Base-by-base conservation (phyloP, 345 rosid genomes). In the Pistacia vera region DNA sequence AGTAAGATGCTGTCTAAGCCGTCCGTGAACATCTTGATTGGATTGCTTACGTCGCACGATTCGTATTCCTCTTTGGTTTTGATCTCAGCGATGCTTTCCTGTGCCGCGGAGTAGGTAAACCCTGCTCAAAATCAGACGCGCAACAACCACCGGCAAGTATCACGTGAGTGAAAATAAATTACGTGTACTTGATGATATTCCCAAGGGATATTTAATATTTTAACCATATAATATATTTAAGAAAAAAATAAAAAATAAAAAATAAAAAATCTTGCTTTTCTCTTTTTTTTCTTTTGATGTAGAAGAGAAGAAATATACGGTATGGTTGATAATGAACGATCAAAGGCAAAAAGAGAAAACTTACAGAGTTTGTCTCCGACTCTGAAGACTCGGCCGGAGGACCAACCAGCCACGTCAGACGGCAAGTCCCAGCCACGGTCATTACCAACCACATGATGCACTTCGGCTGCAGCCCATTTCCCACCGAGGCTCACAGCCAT, bases 391-490 rank as follows among this genome's bases (percentile, higher is more conserved):
- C 81, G 86, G 16, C 80, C 84, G 70, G 83, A 74, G 66, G 88
- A 77, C 96, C 93, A 89, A 22, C 86, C 75, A 8, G 81, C 83
- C 20, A 86, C 57, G 58, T 83, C 85, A 33, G 78, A 60, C 4
- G 76, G 72, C 4, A 85, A 62, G 51, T 85, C 92, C 96, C 96
- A 91, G 8, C 96, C 96, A 5, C 89, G 89, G 52, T 91, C 93
- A 10, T 85, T 90, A 25, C 93, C 93, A 58, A 88, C 91, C 46
- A 89, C 86, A 58, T 91, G 93, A 79, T 89, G 89, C 70, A 83
- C 82, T 75, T 87, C 86, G 46, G 85, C 91, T 62, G 33, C 81
- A 20, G 51, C 87, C 77, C 74, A n/a, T 16, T 69, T 30, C 61
- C 62, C 85, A 10, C 59, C 58, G 5, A 75, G 59, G 71, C 81